phyloP scores from a whole-genome alignment of 1,284 basidiomycete genomes.

The Sanguinoderma infundibulare region DNA sequence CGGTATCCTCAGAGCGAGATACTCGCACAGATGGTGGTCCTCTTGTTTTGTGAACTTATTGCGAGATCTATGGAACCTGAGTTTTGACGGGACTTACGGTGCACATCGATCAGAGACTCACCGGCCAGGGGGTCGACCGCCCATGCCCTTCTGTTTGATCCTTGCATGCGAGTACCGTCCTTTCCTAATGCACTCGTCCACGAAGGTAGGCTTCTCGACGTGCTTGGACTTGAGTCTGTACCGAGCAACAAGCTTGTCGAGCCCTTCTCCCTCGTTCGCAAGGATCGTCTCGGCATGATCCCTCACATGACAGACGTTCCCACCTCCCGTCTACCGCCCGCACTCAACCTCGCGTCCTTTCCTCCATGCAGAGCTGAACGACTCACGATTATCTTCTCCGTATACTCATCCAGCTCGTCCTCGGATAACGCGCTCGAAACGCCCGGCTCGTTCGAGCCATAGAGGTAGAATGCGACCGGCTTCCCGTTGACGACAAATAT shows the following conservation, averaged over 20 bases:
- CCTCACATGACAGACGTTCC: constrained; percentile 6
- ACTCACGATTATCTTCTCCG: constrained; percentile 12
- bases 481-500: constrained; percentile 11
- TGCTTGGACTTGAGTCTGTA: constrained; percentile 16
- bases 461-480: constrained; percentile 21
- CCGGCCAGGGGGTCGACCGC: constrained; percentile 14
- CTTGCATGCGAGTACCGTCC: constrained; percentile 18
- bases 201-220: constrained; percentile 25
- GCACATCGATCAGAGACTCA: background rate
- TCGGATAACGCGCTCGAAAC: background rate
- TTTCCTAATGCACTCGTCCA: constrained; percentile 26
- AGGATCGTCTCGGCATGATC: constrained; percentile 27
- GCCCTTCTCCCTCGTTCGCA: constrained; percentile 9
- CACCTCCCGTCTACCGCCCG: constrained; percentile 23
- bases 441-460: background rate
- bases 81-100: background rate
- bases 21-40: constrained; percentile 66
- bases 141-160: constrained; percentile 12
- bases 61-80: constrained; percentile 35
- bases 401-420: background rate
- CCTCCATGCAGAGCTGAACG: background rate
- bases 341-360: background rate
- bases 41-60: constrained; percentile 71
- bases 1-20: constrained; percentile 73
- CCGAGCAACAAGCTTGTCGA: constrained; percentile 12